Percentiles rank a stretch among this genome's conserved stretches.
These are phyloP conservation scores for Sphaerobolus stellatus DNA, from an alignment of 1,284 basidiomycete species.

Conservation along the genomic window DNA sequence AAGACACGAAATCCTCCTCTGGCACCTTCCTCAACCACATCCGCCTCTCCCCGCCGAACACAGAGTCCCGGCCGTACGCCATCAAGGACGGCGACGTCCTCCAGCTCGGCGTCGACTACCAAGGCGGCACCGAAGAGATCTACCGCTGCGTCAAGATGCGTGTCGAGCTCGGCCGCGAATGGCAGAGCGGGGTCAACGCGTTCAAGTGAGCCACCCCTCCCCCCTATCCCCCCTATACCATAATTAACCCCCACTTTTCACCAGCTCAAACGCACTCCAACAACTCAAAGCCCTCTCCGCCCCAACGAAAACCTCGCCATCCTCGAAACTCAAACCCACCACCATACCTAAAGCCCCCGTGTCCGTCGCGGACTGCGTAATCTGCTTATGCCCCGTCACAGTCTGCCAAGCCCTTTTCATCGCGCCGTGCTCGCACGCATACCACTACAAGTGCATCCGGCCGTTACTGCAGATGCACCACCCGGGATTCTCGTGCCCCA, in stretches of 20 bases:
- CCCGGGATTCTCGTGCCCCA: conserved; percentile 92
- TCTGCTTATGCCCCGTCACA: conserved; percentile 91
- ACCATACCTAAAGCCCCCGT: conserved; percentile 17
- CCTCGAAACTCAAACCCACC: conserved; percentile 35
- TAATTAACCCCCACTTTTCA: conserved; percentile 5
- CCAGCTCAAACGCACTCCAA: conserved; percentile 74
- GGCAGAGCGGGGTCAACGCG: conserved; percentile 85
- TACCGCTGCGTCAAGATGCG: conserved; percentile 98
- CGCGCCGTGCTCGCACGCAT: conserved; percentile 94
- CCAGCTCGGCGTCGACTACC: conserved; percentile 97
- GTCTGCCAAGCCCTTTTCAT: conserved; percentile 97
- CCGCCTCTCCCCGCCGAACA: conserved; percentile 79
- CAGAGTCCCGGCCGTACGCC: conserved; percentile 75
- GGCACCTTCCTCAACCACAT: conserved; percentile 98
- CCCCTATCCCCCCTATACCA: conserved; percentile 4
- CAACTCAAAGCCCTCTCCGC: conserved; percentile 74
- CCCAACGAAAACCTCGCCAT: conserved; percentile 40
- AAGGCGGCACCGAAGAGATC: conserved; percentile 96
- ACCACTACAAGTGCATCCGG: conserved; percentile 98
- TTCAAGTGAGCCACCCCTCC: conserved; percentile 78
- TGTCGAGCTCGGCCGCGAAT: conserved; percentile 87
- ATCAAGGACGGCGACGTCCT: conserved; percentile 94
- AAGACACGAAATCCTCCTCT: conserved; percentile 86
- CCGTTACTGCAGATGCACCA: conserved; percentile 86
- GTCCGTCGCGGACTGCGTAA: conserved; percentile 87